These are phyloP conservation scores for Wallacemonas sp. DNA, from an alignment of 208 protist genomes.

Conservation along the genomic window DNA sequence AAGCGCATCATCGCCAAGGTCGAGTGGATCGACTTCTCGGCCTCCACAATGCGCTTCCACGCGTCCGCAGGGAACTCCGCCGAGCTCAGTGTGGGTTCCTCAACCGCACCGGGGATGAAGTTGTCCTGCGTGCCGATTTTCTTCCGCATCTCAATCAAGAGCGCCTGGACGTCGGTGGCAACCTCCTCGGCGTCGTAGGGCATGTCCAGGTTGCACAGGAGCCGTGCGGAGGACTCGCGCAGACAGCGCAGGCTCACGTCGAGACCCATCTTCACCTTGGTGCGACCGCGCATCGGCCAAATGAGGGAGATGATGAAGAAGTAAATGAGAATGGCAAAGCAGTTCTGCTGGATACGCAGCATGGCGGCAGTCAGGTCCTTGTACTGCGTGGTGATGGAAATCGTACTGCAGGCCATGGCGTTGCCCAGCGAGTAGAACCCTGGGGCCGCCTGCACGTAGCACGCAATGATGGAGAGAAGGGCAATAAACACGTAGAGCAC, in stretches of 20 bases:
- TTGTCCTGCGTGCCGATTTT: constrained; percentile 59
- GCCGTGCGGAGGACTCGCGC: constrained; percentile 68
- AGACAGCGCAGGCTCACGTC: constrained; percentile 82
- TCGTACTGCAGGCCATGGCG: constrained; percentile 85
- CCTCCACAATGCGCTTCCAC: constrained; percentile 72
- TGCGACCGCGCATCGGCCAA: constrained; percentile 84
- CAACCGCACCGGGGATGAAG: constrained; percentile 79
- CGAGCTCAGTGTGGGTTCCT: constrained; percentile 84
- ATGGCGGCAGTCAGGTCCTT: constrained; percentile 75
- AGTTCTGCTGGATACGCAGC: constrained; percentile 91
- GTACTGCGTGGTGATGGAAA: constrained; percentile 90
- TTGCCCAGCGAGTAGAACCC: constrained; percentile 87
- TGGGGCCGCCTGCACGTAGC: constrained; percentile 83
- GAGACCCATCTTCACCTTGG: constrained; percentile 83
- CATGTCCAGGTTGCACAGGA: constrained; percentile 90
- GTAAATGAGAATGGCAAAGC: constrained; percentile 91
- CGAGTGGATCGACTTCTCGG: constrained; percentile 68
- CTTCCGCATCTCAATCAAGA: constrained; percentile 75
- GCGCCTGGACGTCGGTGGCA: constrained; percentile 51
- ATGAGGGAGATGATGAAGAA: constrained; percentile 78
- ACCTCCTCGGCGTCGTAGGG: constrained; percentile 78
- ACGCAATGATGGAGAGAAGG: constrained; percentile 79
- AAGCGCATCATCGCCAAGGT: constrained; percentile 87
- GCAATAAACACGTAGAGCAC: constrained; percentile 80
- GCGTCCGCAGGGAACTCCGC: constrained; percentile 75